These are phyloP conservation scores for Dactylellina drechsleri DNA, from an alignment of 2,329 filamentous ascomycete genomes.

Conservation along the genomic window DNA sequence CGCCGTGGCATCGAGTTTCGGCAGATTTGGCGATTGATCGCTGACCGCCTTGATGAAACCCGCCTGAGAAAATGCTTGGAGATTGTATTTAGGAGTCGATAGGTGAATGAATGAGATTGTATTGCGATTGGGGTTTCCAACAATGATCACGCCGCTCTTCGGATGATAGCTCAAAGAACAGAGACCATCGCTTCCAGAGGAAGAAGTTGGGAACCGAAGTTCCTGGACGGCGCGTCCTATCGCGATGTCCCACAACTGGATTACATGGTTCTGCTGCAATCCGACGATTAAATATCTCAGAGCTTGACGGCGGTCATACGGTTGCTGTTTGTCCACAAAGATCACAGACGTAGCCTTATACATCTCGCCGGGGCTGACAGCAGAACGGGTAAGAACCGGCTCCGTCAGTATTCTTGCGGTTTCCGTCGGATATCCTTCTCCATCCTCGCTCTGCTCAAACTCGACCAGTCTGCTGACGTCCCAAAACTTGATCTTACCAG, in stretches of 20 bases:
- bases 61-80: constrained; percentile 83
- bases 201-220: constrained; percentile 93
- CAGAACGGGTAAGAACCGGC: constrained; percentile 85
- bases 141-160: constrained; percentile 87
- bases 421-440: constrained; percentile 62
- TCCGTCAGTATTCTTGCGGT: constrained; percentile 78
- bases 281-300: constrained; percentile 95
- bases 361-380: constrained; percentile 87
- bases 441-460: constrained; percentile 63
- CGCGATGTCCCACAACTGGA: constrained; percentile 97
- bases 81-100: constrained; percentile 90
- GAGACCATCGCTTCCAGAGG: constrained; percentile 89
- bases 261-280: constrained; percentile 98
- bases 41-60: constrained; percentile 83
- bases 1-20: constrained; percentile 90
- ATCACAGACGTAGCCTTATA: constrained; percentile 96
- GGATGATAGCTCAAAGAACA: constrained; percentile 97
- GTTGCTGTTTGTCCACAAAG: constrained; percentile 93
- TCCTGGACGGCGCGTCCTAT: constrained; percentile 96
- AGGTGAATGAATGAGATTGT: constrained; percentile 97
- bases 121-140: constrained; percentile 95
- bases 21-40: constrained; percentile 75
- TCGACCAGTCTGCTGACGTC: constrained; percentile 83
- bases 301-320: constrained; percentile 88
- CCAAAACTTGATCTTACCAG: constrained; percentile 97